Evolutionary conservation across 352 stramenopile species (phyloP), one percentile per base, ranked within the genome.

Genomic region (Globisporangium orthogonon): DNA sequence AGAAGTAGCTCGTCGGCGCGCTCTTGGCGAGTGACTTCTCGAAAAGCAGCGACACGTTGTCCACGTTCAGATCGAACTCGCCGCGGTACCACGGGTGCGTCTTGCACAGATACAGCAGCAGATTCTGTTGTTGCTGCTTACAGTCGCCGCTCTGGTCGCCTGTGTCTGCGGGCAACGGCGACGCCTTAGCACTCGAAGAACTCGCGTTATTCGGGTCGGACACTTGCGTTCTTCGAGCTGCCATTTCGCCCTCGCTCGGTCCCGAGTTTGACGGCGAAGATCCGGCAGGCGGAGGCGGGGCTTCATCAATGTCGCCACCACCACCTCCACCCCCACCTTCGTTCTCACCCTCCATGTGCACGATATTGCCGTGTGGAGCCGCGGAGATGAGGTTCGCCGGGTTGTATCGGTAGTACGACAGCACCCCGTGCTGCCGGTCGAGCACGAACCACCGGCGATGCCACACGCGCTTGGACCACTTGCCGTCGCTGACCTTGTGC

Each of bases 401-500:
- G 50, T 94, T 94, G 54, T 86, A 68, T 11, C 83, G 73, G 52
- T 94, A 94, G 49, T 94, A 94, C 7, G 84, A 91, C 33, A 94
- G 70, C 0, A 94, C 55, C 3, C 84, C 79, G 2, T 74, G 70
- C 47, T 89, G 82, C 6, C 82, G 67, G 53, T 94, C 84, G 11
- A 94, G 69, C 28, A 94, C 84, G 37, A 94, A 94, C 84, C 84
- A 94, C 43, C 84, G 68, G n/a, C 78, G 76, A 59, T 94, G 82
- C 84, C 84, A 94, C 37, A 80, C 87, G 0, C 82, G 75, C 56
- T 94, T 87, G 0, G 79, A 76, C 79, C 82, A 92, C 53, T 92
- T 94, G 51, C 82, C 82, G 56, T 94, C 84, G 52, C 82, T 91
- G 33, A 94, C 81, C 62, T 94, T 94, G 69, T 94, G 79, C 14